These are phyloP conservation scores for Pseudogymnoascus sp. DNA, from an alignment of 2,329 filamentous ascomycete genomes.

Conservation along the genomic window DNA sequence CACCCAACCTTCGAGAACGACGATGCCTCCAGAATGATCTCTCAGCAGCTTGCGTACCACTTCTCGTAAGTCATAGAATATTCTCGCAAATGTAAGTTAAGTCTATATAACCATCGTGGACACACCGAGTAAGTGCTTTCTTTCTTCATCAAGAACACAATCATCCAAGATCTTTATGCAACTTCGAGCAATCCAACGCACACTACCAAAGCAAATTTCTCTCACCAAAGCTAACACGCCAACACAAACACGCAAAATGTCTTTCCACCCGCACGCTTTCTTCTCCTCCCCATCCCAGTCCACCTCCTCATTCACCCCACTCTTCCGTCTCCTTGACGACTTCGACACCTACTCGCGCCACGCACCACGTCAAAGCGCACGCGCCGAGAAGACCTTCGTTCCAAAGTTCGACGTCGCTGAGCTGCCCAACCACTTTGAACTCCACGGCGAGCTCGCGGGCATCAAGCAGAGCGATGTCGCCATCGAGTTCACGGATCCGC, in stretches of 20 bases:
- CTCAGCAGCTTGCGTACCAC: neutral
- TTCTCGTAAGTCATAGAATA: neutral
- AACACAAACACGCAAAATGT: conserved; percentile 34
- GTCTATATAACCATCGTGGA: conserved; percentile 4
- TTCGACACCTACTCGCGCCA: conserved; percentile 46
- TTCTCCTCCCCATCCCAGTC: neutral
- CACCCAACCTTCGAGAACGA: neutral
- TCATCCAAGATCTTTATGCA: conserved; percentile 1
- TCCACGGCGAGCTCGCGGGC: conserved; percentile 71
- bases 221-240: neutral
- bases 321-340: conserved; percentile 56
- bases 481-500: conserved; percentile 70
- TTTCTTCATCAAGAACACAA: conserved; percentile 4
- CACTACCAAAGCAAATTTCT: neutral
- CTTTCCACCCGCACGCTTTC: neutral
- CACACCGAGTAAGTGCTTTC: conserved; percentile 5
- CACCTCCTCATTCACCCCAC: conserved; percentile 38
- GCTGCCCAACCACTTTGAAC: conserved; percentile 58
- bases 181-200: neutral
- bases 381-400: conserved; percentile 44
- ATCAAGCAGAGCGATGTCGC: conserved; percentile 61
- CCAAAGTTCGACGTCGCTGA: conserved; percentile 73
- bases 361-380: conserved; percentile 13
- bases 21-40: neutral
- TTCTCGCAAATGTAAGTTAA: neutral